Conservation (phyloP, 1,139 yeast genomes). For the Arxiozyma bovina region DNA sequence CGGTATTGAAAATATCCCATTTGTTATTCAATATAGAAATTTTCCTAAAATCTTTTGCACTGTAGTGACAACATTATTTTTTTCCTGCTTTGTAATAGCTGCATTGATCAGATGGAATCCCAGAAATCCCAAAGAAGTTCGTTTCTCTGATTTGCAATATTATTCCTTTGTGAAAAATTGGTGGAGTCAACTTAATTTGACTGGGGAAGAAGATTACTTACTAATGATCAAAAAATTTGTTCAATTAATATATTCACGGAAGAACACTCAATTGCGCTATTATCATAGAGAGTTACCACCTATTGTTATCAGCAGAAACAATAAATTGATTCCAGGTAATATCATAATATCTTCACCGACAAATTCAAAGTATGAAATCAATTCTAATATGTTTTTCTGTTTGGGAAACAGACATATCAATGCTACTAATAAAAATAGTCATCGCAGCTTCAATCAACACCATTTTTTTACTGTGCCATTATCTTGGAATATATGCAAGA, state of each 20-base stretch:
- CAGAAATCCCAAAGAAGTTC: background rate
- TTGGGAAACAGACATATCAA: background rate
- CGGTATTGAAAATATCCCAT: conserved; percentile 5
- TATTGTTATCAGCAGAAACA: background rate
- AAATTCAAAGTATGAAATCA: background rate
- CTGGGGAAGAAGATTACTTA: conserved; percentile 30
- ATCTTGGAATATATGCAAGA: background rate
- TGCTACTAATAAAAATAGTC: background rate
- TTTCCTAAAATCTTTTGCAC: conserved; percentile 15
- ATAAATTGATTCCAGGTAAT: background rate
- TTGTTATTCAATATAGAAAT: conserved; percentile 11
- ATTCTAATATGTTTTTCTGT: background rate
- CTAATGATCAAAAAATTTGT: conserved; percentile 23
- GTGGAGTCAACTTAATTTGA: conserved; percentile 25
- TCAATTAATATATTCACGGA: conserved; percentile 21
- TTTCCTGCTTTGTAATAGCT: conserved; percentile 15
- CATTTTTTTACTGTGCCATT: background rate
- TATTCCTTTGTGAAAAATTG: conserved; percentile 27
- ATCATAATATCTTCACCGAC: background rate
- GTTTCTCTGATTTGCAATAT: conserved; percentile 15
- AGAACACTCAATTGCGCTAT: conserved; percentile 13
- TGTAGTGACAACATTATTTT: conserved; percentile 12
- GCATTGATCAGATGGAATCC: conserved; percentile 14
- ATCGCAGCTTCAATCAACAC: background rate
- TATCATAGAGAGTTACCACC: conserved; percentile 9